phyloP scores from a whole-genome alignment of 257 asterid genomes.

The Lithospermum erythrorhizon region DNA sequence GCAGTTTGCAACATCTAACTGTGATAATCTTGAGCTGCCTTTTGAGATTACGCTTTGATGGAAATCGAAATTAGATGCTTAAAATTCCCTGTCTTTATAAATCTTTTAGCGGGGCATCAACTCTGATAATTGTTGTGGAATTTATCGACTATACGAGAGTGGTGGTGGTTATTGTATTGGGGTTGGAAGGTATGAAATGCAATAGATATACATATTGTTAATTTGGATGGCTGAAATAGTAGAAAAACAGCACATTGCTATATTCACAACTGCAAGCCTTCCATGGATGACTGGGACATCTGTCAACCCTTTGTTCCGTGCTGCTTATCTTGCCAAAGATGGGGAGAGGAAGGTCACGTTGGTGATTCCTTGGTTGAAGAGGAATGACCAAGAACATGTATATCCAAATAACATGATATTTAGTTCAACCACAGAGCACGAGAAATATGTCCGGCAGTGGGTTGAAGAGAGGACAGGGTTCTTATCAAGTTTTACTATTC shows the following conservation, averaged over 20 bases:
- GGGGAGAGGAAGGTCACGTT: constrained; percentile 51
- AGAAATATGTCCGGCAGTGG: constrained; percentile 71
- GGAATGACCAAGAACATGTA: constrained; percentile 68
- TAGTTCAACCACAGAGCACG: constrained; percentile 65
- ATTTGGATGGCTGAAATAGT: constrained; percentile 16
- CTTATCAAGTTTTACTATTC: constrained; percentile 34
- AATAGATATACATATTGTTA: background rate
- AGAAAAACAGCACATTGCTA: constrained; percentile 40
- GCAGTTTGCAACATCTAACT: constrained; percentile 5
- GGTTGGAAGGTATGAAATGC: too few relatives aligned
- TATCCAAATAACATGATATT: constrained; percentile 67
- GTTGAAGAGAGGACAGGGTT: constrained; percentile 75
- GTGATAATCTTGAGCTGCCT: background rate
- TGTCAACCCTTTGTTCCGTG: constrained; percentile 92
- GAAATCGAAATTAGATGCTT: too few relatives aligned
- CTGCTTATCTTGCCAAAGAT: constrained; percentile 80
- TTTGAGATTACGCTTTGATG: too few relatives aligned
- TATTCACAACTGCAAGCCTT: constrained; percentile 97
- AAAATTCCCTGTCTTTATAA: too few relatives aligned
- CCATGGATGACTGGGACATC: constrained; percentile 99
- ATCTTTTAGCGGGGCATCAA: background rate
- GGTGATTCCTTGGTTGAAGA: constrained; percentile 89
- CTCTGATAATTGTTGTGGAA: background rate
- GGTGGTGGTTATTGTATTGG: too few relatives aligned
- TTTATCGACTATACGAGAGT: too few relatives aligned